Conservation (phyloP, 2,329 filamentous ascomycete genomes). For the Monosporascus sp. region DNA sequence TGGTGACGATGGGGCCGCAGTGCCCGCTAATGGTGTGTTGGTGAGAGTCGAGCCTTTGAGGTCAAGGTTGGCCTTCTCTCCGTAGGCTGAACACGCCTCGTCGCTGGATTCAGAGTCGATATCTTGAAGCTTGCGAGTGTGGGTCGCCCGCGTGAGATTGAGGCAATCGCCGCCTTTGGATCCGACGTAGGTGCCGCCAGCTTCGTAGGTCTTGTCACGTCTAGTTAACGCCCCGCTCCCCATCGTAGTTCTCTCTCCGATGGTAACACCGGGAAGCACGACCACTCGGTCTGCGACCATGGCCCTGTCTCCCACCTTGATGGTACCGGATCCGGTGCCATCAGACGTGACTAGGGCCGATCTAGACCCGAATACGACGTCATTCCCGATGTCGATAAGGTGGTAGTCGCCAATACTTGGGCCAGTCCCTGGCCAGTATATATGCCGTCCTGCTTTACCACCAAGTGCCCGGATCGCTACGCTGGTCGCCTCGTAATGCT, state of each 20-base stretch:
- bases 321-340: conserved; percentile 39
- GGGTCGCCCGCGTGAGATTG: conserved; percentile 25
- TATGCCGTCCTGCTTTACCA: conserved; percentile 45
- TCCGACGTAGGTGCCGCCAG: conserved; percentile 46
- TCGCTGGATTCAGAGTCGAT: neutral
- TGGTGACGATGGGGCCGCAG: neutral
- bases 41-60: neutral
- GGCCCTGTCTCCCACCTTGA: conserved; percentile 42
- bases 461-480: conserved; percentile 44
- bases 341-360: conserved; percentile 50
- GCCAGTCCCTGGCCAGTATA: conserved; percentile 55
- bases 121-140: neutral
- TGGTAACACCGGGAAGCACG: conserved; percentile 43
- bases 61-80: neutral
- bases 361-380: conserved; percentile 55
- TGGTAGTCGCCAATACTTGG: conserved; percentile 50
- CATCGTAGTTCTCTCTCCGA: conserved; percentile 45
- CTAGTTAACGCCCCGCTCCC: conserved; percentile 49
- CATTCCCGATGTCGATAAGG: conserved; percentile 49
- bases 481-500: conserved; percentile 51
- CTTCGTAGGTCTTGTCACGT: conserved; percentile 37
- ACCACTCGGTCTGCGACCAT: conserved; percentile 55
- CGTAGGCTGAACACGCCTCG: neutral
- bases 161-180: conserved; percentile 46
- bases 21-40: neutral